A percentile compares a stretch with the other conserved stretches of the same genome.
Evolutionary conservation across 768 basidiomycete genomes (phyloP).

Genomic region (Ramaria sp.): DNA sequence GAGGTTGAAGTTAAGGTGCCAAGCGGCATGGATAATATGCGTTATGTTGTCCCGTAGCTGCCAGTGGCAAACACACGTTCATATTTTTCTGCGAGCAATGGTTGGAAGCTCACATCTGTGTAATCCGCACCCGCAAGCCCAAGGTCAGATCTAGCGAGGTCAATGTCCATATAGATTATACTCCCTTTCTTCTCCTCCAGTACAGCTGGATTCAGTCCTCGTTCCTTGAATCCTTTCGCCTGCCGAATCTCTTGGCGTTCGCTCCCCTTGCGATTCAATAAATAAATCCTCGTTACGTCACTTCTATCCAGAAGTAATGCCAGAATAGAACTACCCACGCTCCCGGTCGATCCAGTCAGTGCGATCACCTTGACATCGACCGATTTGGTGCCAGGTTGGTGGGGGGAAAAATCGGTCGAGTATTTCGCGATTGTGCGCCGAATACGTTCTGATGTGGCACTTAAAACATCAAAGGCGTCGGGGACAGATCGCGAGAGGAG

Average conservation of each 20-base stretch:
- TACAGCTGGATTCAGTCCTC: no score
- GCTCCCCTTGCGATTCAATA: not conserved
- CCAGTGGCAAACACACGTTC: no score
- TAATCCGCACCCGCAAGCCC: not conserved
- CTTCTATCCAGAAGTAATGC: not conserved
- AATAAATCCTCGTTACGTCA: not conserved
- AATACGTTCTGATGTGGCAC: no score
- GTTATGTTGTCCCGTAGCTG: slow-evolving; percentile 4
- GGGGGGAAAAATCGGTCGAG: not conserved
- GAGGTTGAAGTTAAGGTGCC: slow-evolving; percentile 10
- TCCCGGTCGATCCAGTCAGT: not conserved
- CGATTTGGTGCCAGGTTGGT: not conserved
- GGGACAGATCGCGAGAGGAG: no score
- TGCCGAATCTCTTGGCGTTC: not conserved
- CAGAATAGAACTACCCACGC: not conserved
- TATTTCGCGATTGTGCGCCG: not conserved
- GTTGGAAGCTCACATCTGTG: no score
- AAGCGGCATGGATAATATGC: slow-evolving; percentile 9
- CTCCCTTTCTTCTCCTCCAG: not conserved
- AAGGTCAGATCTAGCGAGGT: not conserved
- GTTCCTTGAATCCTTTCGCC: not conserved
- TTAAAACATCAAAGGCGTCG: no score
- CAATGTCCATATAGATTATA: not conserved
- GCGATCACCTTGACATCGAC: not conserved
- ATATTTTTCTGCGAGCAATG: no score